Evolutionary conservation across 257 asterid species (phyloP), one percentile per base, ranked within the genome.

Genomic region (Nicotiana tomentosiformis): DNA sequence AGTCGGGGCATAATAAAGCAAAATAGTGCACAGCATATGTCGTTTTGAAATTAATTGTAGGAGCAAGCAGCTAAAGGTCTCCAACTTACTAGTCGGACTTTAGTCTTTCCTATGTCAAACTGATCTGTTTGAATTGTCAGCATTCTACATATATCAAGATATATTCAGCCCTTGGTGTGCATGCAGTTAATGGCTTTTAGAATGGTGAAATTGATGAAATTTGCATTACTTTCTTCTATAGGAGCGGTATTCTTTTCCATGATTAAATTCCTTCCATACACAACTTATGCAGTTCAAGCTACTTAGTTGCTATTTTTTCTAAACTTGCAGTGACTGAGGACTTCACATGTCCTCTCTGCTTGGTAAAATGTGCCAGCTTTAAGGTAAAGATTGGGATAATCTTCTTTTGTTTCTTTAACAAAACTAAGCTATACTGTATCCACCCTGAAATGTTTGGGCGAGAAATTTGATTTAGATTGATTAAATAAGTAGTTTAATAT

Each of bases 271-370:
- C 79, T 74, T 74, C 62, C 26, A 15, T 26, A 4, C 4, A 46
- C 12, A 46, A 17, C 37, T 43, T 81, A 26, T 81, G 77, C 76
- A 32, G 76, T 83, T 66, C 70, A 74, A 78, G 81, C 77, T 77
- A 74, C 86, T 84, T 68, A 86, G 87, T 51, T 76, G 26, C 76
- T 8, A 0, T 4, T 7, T 84, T 53, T 18, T 72, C 87, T 84
- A 77, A 62, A 49, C 82, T 83, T 86, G 87, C 98, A 96, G 99
- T 96, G 87, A 96, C 98, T 16, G 99, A 96, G 87, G 98, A 96
- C 89, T 96, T 96, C 85, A 69, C 99, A 10, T 96, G 99, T 93
- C 95, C 99, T 86, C 93, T 96, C 90, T 96, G 99, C 90, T 93
- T 96, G 96, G 97, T 92, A 80, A 94, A 90, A 89, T 94, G 99